Percentiles rank a stretch among this genome's conserved stretches.
Evolutionary conservation across 495 filamentous ascomycete species (phyloP).

Genomic region (Immersiella caudata): DNA sequence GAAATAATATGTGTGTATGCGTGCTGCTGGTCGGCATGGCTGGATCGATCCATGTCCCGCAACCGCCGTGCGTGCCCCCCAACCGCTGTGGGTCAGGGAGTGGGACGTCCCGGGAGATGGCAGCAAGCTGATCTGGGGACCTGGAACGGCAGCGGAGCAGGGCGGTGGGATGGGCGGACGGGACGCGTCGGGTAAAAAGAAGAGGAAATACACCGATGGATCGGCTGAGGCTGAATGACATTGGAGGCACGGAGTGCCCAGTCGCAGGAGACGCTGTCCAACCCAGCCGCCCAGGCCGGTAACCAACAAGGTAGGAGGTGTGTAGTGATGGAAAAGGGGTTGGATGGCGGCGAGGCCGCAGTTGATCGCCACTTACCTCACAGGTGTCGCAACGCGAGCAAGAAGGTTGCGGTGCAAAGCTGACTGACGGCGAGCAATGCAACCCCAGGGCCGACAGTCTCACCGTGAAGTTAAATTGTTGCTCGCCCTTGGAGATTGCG

Average conservation of each 20-base stretch:
- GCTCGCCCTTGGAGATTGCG: slow-evolving; percentile 20
- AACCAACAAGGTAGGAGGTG: neutral
- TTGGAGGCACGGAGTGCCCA: neutral
- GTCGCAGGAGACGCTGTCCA: neutral
- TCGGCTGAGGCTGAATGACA: slow-evolving; percentile 17
- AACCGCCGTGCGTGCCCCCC: slow-evolving; percentile 11
- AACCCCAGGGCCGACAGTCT: neutral
- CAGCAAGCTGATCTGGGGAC: slow-evolving; percentile 10
- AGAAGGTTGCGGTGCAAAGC: neutral
- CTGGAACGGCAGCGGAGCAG: slow-evolving; percentile 12
- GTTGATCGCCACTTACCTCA: slow-evolving; percentile 13
- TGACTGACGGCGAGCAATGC: neutral
- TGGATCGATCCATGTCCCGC: slow-evolving; percentile 19
- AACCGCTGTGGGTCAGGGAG: slow-evolving; percentile 11
- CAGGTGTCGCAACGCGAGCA: neutral
- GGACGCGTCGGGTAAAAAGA: slow-evolving; percentile 20
- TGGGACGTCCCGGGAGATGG: slow-evolving; percentile 22
- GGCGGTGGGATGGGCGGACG: slow-evolving; percentile 11
- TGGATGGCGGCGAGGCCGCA: slow-evolving; percentile 4
- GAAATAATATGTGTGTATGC: slow-evolving; percentile 15
- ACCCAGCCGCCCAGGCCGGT: neutral
- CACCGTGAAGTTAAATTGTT: neutral
- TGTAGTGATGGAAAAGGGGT: neutral
- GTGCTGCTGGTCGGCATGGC: slow-evolving; percentile 6
- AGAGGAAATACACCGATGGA: slow-evolving; percentile 11